A percentile compares a stretch with the other conserved stretches of the same genome.
phyloP scores from a whole-genome alignment of 805 yeast species.

The Candida silvatica region DNA sequence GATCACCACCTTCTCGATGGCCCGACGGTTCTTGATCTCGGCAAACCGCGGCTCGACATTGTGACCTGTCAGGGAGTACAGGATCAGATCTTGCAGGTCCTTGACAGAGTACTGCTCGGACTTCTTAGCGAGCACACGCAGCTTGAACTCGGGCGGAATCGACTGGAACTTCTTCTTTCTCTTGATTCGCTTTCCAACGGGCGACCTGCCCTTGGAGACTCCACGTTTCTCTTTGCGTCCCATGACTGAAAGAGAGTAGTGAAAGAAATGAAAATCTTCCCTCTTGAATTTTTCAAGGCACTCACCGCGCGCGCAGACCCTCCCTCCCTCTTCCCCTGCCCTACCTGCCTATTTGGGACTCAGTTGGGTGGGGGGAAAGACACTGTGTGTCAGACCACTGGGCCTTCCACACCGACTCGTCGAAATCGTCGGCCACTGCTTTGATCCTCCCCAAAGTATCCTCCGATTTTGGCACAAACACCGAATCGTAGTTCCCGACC shows the following conservation, averaged over 20 bases:
- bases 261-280: too few relatives aligned
- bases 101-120: too few relatives aligned
- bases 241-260: too few relatives aligned
- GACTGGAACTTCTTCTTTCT: constrained; percentile 1
- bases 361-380: too few relatives aligned
- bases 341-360: too few relatives aligned
- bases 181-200: too few relatives aligned
- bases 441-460: constrained; percentile 47
- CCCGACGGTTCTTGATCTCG: constrained; percentile 35
- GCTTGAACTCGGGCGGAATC: constrained; percentile 12
- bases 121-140: background rate
- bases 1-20: constrained; percentile 46
- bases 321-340: too few relatives aligned
- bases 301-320: too few relatives aligned
- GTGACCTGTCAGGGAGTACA: constrained; percentile 33
- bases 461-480: constrained; percentile 36
- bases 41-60: constrained; percentile 40
- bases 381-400: too few relatives aligned
- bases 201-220: too few relatives aligned
- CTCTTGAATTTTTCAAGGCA: too few relatives aligned
- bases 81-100: constrained; percentile 34
- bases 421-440: constrained; percentile 26
- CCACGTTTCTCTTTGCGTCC: too few relatives aligned
- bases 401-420: constrained; percentile 15
- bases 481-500: constrained; percentile 10